Base-by-base conservation (phyloP, 2,329 filamentous ascomycete genomes). In the Rasamsonia emersonii region DNA sequence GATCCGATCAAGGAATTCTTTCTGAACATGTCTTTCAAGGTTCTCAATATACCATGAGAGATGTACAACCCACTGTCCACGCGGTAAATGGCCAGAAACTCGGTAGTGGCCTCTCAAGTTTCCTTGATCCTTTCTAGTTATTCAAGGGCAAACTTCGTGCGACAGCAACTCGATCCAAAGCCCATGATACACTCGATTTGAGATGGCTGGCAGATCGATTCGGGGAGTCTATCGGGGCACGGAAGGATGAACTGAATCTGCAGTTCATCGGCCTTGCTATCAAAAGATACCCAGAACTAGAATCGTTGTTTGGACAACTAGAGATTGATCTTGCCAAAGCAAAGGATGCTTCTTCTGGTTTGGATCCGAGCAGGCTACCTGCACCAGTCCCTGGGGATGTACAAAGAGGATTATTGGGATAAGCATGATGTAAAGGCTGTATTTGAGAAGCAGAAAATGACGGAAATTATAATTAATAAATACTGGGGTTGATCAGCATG, bases 141-240 rank as follows among this genome's bases (percentile, higher is more conserved):
- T 49, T 44, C 43, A 47, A 50, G 36, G 44, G 43, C 20, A 49
- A 49, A 30, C 35, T 47, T 13, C 40, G 40, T 18, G 44, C 41
- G 9, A 43, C 43, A 15, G 43, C 44, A 13, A 40, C 38, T 18
- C 38, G 46, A 19, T 29, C 26, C 4, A 46, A 46, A 33, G 39
- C 37, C 32, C 39, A 44, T 32, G 45, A 50, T 37, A 38, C 44
- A 13, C 38, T 36, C 9, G 43, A 49, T 32, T 29, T 50, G 15
- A 35, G 40, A 27, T 48, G 30, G 32, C 30, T 48, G 14, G 44
- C 39, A 35, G 35, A 38, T 18, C 36, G 25, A n/a, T 35, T 36
- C 31, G 25, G 33, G 11, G 18, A 29, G 11, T 21, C 18, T 14
- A 36, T 46, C 26, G 18, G 24, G 18, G 28, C 13, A 27, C 23